phyloP scores from a whole-genome alignment of 2,329 filamentous ascomycete genomes.

The Chaetothyriales sp. region DNA sequence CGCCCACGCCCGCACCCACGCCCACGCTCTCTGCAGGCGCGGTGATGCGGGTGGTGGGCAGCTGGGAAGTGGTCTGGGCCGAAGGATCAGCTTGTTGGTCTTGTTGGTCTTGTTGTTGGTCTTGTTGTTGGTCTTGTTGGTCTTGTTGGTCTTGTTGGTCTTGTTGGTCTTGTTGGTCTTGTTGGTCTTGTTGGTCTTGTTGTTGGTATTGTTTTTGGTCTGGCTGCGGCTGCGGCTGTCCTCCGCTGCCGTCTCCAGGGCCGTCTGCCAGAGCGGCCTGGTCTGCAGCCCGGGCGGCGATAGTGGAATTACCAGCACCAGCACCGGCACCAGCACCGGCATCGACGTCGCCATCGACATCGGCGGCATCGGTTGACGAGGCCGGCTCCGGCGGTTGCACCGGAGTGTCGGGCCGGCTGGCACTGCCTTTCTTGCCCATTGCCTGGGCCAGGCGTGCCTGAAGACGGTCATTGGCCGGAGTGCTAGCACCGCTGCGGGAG shows the following conservation, averaged over 20 bases:
- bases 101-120: neutral
- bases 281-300: neutral
- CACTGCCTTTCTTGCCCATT: slow-evolving; percentile 54
- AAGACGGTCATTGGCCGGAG: slow-evolving; percentile 62
- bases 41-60: neutral
- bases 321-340: neutral
- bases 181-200: neutral
- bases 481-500: slow-evolving; percentile 52
- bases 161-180: neutral
- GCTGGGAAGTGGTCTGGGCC: neutral
- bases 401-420: slow-evolving; percentile 33
- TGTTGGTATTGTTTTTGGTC: too few species aligned
- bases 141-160: neutral
- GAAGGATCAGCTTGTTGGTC: neutral
- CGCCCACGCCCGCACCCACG: too few species aligned
- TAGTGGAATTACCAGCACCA: neutral
- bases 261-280: neutral
- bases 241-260: neutral
- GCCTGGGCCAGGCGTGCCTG: slow-evolving; percentile 84
- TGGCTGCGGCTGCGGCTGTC: neutral
- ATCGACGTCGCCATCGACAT: slow-evolving; percentile 5
- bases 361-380: slow-evolving; percentile 25
- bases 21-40: neutral
- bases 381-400: slow-evolving; percentile 36
- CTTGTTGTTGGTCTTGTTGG: neutral